Evolutionary conservation across 2,329 filamentous ascomycete species (phyloP).

Genomic region (Epichloe brachyelytri): DNA sequence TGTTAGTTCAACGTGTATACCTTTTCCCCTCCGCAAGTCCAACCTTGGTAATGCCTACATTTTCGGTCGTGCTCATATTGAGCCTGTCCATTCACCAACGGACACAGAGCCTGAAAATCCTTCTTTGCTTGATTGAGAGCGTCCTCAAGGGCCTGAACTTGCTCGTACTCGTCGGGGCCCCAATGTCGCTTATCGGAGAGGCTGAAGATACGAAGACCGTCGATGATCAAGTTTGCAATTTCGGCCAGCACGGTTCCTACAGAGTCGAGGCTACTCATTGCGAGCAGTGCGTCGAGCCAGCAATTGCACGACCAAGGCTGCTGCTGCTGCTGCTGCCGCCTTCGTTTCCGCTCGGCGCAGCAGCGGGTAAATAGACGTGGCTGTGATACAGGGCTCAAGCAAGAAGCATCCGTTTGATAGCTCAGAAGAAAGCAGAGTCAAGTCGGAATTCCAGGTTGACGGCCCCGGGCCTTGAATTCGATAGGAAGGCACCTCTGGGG

Average conservation of each 20-base stretch:
- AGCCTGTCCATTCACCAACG: constrained; percentile 40
- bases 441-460: not conserved
- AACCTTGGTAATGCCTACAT: constrained; percentile 22
- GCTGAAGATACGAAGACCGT: constrained; percentile 40
- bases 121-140: constrained; percentile 46
- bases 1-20: not conserved
- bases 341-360: not conserved
- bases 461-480: not conserved
- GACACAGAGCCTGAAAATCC: constrained; percentile 46
- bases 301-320: not conserved
- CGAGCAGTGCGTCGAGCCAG: constrained; percentile 6
- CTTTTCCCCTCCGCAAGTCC: not conserved
- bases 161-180: constrained; percentile 47
- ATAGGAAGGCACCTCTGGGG: not conserved
- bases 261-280: constrained; percentile 32
- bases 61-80: constrained; percentile 46
- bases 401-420: not conserved
- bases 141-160: constrained; percentile 39
- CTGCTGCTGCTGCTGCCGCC: not conserved
- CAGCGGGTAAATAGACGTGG: not conserved
- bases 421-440: not conserved
- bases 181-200: constrained; percentile 46
- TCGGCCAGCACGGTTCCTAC: constrained; percentile 45
- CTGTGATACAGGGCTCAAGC: not conserved
- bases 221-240: constrained; percentile 41